Evolutionary conservation across 352 stramenopile genomes (phyloP), one percentile per base, ranked within the genome.

Genomic region (Globisporangium canariense): DNA sequence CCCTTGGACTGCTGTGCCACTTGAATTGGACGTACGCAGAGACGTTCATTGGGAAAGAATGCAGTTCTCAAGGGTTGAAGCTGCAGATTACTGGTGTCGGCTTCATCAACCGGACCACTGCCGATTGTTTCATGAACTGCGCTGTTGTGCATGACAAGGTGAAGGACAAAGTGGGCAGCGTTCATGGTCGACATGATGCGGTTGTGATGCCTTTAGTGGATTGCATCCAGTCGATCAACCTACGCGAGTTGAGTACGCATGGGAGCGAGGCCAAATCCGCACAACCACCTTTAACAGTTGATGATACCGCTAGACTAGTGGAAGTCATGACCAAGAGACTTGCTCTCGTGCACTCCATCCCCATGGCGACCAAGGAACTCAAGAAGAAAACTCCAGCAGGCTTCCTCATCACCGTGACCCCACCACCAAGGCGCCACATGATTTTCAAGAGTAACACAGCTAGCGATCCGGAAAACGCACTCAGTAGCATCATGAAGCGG

Each of bases 211-310:
- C 73, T 2, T 65, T 89, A n/a, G 47, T 40, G 11, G 75, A 86
- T 41, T 86, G 78, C 38, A 53, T 88, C 51, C 69, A 88, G 16
- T 70, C 80, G 0, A 90, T 90, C 49, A 91, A 91, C 49, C 69
- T 91, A 25, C 65, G 80, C 9, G 78, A 68, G 11, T 41, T 73
- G 3, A 65, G 69, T 43, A 68, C 57, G 14, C 66, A 65, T 9
- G 77, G 74, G 8, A 72, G 68, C 1, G 57, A 76, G 6, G 53
- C 59, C 5, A 40, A 52, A 2, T 9, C 67, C 0, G 49, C 81
- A 3, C 50, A 49, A 3, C 32, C 74, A 18, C 78, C 82, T 9
- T 54, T 91, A 25, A 81, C 74, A 1, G 4, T 62, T 2, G 64
- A 79, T 14, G 78, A 91, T 51, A 80, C 77, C 3, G 34, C 30